Conservation (phyloP, 352 stramenopile genomes). For the Globisporangium cylindrosporum region DNA sequence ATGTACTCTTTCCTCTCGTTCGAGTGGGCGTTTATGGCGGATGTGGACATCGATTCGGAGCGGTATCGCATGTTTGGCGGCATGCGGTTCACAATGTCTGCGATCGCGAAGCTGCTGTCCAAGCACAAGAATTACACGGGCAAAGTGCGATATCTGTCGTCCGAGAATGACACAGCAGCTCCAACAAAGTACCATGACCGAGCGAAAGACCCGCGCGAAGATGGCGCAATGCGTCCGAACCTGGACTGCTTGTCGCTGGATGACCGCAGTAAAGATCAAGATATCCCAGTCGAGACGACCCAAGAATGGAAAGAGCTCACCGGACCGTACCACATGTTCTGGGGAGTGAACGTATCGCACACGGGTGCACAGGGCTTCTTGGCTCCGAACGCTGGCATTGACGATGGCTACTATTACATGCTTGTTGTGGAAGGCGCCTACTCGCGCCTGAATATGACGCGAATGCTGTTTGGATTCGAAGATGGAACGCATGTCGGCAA, state of each 20-base stretch:
- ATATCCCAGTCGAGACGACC: slow-evolving; percentile 12
- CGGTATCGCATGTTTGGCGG: slow-evolving; percentile 53
- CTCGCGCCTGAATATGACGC: slow-evolving; percentile 38
- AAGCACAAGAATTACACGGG: slow-evolving; percentile 38
- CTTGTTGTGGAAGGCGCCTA: slow-evolving; percentile 44
- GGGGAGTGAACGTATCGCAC: slow-evolving; percentile 57
- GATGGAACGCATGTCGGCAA: slow-evolving; percentile 42
- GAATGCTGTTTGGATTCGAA: slow-evolving; percentile 52
- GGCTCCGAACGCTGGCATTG: slow-evolving; percentile 38
- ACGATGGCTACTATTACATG: slow-evolving; percentile 65
- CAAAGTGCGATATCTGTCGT: slow-evolving; percentile 35
- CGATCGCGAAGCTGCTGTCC: slow-evolving; percentile 39
- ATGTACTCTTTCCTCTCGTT: slow-evolving; percentile 84
- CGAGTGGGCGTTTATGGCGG: slow-evolving; percentile 77
- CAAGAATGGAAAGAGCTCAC: slow-evolving; percentile 36
- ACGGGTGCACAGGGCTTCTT: slow-evolving; percentile 41
- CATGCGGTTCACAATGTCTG: slow-evolving; percentile 48
- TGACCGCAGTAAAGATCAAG: neutral
- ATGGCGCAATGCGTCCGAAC: slow-evolving; percentile 16
- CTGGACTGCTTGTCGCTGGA: slow-evolving; percentile 26
- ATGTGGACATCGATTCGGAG: slow-evolving; percentile 79
- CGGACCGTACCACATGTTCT: slow-evolving; percentile 58
- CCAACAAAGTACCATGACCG: slow-evolving; percentile 37
- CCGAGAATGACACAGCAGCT: slow-evolving; percentile 23
- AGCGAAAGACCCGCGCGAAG: slow-evolving; percentile 12